Percentiles rank a stretch among this genome's conserved stretches.
These are phyloP conservation scores for Davidsoniella australis DNA, from an alignment of 2,329 filamentous ascomycete genomes.

Conservation along the genomic window DNA sequence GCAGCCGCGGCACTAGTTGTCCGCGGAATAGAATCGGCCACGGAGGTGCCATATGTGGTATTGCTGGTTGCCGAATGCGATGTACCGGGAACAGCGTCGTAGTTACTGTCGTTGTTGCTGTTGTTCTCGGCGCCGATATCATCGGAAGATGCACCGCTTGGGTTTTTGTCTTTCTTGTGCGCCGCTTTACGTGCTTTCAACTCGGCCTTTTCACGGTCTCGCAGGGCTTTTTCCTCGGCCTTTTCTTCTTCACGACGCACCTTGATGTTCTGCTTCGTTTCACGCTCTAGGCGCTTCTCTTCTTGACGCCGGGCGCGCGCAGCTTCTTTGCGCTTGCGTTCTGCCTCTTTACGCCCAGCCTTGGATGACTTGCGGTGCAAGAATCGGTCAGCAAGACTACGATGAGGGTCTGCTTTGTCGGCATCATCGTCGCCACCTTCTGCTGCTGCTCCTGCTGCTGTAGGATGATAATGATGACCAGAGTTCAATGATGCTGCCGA, in stretches of 20 bases:
- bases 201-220: conserved; percentile 24
- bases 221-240: conserved; percentile 34
- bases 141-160: conserved; percentile 31
- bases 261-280: conserved; percentile 33
- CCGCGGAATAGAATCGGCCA: too few species aligned
- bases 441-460: too few species aligned
- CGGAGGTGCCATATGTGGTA: too few species aligned
- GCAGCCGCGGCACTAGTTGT: too few species aligned
- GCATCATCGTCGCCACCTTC: too few species aligned
- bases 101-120: conserved; percentile 22
- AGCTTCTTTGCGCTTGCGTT: conserved; percentile 18
- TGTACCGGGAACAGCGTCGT: background rate
- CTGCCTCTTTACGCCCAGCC: conserved; percentile 2
- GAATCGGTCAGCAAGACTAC: conserved; percentile 5
- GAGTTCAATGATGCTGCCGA: background rate
- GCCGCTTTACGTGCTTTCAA: conserved; percentile 34
- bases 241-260: conserved; percentile 30
- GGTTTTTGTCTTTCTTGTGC: conserved; percentile 26
- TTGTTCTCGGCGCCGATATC: conserved; percentile 26
- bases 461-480: background rate
- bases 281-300: conserved; percentile 27
- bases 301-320: conserved; percentile 35
- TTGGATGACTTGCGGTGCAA: conserved; percentile 3
- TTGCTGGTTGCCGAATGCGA: too few species aligned
- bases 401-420: background rate